A percentile compares a stretch with the other conserved stretches of the same genome.
These are phyloP conservation scores for Aspergillus unguis DNA, from an alignment of 2,329 filamentous ascomycete genomes.

Conservation along the genomic window DNA sequence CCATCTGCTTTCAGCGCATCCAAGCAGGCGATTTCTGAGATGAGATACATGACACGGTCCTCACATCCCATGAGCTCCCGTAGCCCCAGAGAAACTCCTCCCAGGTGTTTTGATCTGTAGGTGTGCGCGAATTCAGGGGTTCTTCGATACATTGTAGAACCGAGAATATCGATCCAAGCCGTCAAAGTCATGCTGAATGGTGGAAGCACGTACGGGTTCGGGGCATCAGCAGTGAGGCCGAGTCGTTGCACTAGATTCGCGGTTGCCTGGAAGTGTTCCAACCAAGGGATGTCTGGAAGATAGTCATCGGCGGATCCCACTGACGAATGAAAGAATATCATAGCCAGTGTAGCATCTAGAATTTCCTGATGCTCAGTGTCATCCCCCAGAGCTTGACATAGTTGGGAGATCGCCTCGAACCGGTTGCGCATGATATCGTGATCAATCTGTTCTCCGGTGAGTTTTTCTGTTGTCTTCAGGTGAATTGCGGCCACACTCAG, in stretches of 20 bases:
- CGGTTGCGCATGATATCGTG: conserved; percentile 91
- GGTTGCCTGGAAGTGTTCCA: conserved; percentile 92
- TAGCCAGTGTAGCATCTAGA: conserved; percentile 84
- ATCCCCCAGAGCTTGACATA: conserved; percentile 75
- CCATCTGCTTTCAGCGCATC: conserved; percentile 80
- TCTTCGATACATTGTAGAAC: conserved; percentile 83
- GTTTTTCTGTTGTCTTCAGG: conserved; percentile 71
- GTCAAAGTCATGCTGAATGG: conserved; percentile 91
- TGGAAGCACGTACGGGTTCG: conserved; percentile 60
- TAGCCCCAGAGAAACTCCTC: conserved; percentile 64
- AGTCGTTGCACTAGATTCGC: conserved; percentile 82
- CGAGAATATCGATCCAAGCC: conserved; percentile 95
- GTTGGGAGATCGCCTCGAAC: conserved; percentile 78
- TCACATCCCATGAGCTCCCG: conserved; percentile 96
- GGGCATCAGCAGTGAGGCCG: conserved; percentile 67
- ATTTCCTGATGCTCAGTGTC: conserved; percentile 84
- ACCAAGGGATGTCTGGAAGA: conserved; percentile 91
- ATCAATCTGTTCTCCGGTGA: conserved; percentile 71
- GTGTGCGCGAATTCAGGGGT: conserved; percentile 87
- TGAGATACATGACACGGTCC: conserved; percentile 94
- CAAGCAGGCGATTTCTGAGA: conserved; percentile 94
- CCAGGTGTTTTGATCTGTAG: conserved; percentile 90
- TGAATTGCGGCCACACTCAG: conserved; percentile 90
- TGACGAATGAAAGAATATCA: conserved; percentile 95
- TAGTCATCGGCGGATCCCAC: conserved; percentile 82